Base-by-base conservation (phyloP, 2,329 filamentous ascomycete species). In the Penicillium griseofulvum region DNA sequence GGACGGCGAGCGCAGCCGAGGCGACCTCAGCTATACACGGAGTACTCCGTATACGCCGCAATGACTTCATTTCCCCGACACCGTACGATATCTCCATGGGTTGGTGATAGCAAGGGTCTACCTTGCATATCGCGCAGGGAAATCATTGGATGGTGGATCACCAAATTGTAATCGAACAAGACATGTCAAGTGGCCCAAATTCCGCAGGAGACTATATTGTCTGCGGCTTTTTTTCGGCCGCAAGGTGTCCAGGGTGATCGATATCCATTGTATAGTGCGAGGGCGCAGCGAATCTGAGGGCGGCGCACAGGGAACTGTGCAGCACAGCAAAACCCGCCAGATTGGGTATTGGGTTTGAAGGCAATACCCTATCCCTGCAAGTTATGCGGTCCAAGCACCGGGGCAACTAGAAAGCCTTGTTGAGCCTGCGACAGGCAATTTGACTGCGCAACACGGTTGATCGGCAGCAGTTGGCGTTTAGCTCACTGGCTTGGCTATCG, bases 71-170 rank as follows among this genome's bases (percentile, higher is more conserved):
- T 41, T 33, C 24, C 31, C 36, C 3, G 17, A 8, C 19, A 12
- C 37, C 19, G 41, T 53, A 19, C 16, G 22, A 24, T 28, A 8
- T 14, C 19, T 46, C 16, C 39, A 19, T 33, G 22, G 19, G 57
- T 64, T 64, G 59, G 60, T 65, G 63, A 65, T 63, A 52, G 24
- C 49, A 31, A 34, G 19, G 37, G 19, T 42, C 52, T 36, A 42
- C 54, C 54, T 53, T 64, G 63, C 63, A 64, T 64, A 63, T 60
- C 26, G 52, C 41, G 22, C 29, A 49, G 33, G 36, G 38, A 22
- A 33, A 39, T 22, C 50, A 57, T 48, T 49, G 51, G 54, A 44
- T 49, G 57, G 34, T 44, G 42, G 38, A 52, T 45, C 46, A 36
- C 49, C 50, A 19, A 47, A 31, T 16, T 31, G 5, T 38, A 48